Conservation (phyloP, 805 yeast species). For the Priceomyces medius region DNA sequence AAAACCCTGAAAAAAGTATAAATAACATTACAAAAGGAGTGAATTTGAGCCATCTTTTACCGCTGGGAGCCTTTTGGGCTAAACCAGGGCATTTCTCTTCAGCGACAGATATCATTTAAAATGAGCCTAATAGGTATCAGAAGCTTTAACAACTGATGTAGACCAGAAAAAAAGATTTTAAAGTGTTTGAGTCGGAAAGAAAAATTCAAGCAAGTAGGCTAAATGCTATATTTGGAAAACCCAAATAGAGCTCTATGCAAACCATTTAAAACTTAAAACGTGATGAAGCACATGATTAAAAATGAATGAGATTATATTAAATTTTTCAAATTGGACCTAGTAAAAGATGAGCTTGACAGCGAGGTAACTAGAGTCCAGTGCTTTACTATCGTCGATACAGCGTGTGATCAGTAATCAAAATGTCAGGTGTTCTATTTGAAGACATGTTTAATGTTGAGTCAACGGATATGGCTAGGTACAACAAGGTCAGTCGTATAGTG, state of each 20-base stretch:
- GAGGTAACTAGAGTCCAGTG: not conserved
- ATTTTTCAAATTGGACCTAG: constrained; percentile 1
- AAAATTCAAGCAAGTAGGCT: not conserved
- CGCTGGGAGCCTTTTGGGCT: not conserved
- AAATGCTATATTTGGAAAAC: not conserved
- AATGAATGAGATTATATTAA: not conserved
- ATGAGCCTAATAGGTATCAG: not conserved
- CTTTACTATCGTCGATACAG: no score
- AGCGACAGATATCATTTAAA: not conserved
- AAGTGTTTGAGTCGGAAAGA: not conserved
- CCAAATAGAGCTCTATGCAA: not conserved
- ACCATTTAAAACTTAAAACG: not conserved
- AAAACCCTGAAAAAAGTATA: not conserved
- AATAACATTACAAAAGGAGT: not conserved
- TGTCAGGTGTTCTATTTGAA: constrained; percentile 77
- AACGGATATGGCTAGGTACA: constrained; percentile 86
- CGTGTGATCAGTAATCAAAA: constrained; percentile 8
- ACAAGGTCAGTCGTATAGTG: constrained; percentile 84
- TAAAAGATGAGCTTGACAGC: not conserved
- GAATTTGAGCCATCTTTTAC: not conserved
- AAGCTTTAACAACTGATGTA: no score
- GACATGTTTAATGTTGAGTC: constrained; percentile 86
- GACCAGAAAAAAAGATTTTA: no score
- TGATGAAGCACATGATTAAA: not conserved
- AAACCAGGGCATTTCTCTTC: not conserved